phyloP scores from a whole-genome alignment of 2,329 filamentous ascomycete genomes.

The Stachybotrys chartarum region DNA sequence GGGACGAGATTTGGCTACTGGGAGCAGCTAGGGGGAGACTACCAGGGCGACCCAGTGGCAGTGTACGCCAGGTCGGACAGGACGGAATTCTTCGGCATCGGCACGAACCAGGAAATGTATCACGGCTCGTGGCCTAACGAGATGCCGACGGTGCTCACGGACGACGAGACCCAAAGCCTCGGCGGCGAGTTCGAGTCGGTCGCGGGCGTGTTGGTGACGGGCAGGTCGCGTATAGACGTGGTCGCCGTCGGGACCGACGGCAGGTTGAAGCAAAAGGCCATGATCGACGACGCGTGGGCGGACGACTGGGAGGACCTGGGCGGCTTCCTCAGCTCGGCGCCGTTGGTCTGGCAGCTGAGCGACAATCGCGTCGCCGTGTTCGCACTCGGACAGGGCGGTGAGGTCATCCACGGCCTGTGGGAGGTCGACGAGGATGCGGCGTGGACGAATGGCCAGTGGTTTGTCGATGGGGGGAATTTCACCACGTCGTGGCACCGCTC shows the following conservation, averaged over 20 bases:
- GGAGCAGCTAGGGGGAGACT: background rate
- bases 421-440: background rate
- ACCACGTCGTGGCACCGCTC: background rate
- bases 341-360: slow-evolving; percentile 2
- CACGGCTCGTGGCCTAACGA: slow-evolving; percentile 3
- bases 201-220: slow-evolving; percentile 4
- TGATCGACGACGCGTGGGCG: background rate
- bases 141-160: background rate
- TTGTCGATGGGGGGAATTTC: background rate
- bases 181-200: slow-evolving; percentile 4
- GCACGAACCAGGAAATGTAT: slow-evolving; percentile 3
- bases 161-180: background rate
- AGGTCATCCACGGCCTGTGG: slow-evolving; percentile 1
- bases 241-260: slow-evolving; percentile 6
- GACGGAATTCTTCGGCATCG: slow-evolving; percentile 1
- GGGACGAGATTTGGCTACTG: background rate
- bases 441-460: background rate
- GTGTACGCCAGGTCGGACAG: background rate
- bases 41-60: background rate
- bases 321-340: slow-evolving; percentile 8
- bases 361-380: background rate
- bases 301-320: slow-evolving; percentile 8
- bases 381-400: background rate
- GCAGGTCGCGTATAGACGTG: slow-evolving; percentile 5
- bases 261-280: slow-evolving; percentile 4